Base-by-base conservation (phyloP, 768 basidiomycete species). In the Porpolomopsis calyptriformis region DNA sequence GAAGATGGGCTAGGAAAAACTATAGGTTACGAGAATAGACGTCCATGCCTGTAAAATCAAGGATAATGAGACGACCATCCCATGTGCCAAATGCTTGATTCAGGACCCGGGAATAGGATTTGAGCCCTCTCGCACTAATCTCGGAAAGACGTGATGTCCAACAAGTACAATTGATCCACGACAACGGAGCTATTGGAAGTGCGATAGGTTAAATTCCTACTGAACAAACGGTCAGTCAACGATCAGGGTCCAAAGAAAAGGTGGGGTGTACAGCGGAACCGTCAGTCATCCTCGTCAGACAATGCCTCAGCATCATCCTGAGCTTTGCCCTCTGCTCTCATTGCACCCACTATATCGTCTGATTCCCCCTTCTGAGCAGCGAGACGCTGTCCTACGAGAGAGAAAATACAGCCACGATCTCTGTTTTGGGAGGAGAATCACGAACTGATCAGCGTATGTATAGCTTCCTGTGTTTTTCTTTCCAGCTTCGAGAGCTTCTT, bases 381-480 rank as follows among this genome's bases (percentile, higher is more conserved):
- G 39, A 91, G 72, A 42, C 88, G 70, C 68, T 83, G 84, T 38
- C 88, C 88, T 91, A 34, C 46, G 45, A 55, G 25, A 9, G 20
- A 50, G 51, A 19, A 46, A 29, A 40, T 33, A 34, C 45, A 20
- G 12, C 43, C 24, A 50, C 20, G 19, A 16, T 39, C 4, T 14
- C 10, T 25, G 39, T 20, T 10, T 31, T 20, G 16, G 41, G 27
- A 49, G 9, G 44, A 33, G 18, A 24, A 12, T 43, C 4, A 72
- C 90, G 59, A 55, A 97, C 94, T 82, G 57, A 97, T 97, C 18
- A 97, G 74, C 2, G 82, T 85, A 56, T 93, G 88, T 51, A 97
- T 87, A 4, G 92, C 79, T 62, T 93, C 87, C 50, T 93, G 87
- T 1, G 91, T 96, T 64, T 80, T 83, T 54, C 88, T 69, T 57